Conservation (phyloP, 139 green algal genomes). For the Trebouxia sp. region DNA sequence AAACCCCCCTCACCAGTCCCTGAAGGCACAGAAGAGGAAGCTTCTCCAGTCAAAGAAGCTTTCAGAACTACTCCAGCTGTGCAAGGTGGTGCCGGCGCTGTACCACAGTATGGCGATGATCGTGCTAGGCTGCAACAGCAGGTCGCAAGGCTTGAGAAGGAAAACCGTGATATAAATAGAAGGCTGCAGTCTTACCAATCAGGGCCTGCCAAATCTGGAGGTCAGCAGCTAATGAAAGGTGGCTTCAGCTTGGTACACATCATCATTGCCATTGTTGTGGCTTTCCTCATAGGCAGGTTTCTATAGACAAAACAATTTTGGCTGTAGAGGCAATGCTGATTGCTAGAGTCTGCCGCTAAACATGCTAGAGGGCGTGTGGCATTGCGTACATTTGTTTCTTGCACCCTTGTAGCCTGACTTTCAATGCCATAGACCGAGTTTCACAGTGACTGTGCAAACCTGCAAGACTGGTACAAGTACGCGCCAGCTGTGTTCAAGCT, state of each 20-base stretch:
- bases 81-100: neutral
- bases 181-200: conserved; percentile 33
- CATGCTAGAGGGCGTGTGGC: too few species aligned
- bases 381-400: too few species aligned
- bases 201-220: neutral
- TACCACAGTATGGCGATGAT: conserved; percentile 24
- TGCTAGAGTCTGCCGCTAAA: too few species aligned
- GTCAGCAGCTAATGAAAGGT: neutral
- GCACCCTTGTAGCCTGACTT: too few species aligned
- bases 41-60: conserved; percentile 15
- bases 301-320: neutral
- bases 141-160: conserved; percentile 30
- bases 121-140: conserved; percentile 31
- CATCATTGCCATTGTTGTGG: conserved; percentile 5
- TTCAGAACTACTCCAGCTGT: neutral
- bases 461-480: too few species aligned
- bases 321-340: too few species aligned
- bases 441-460: too few species aligned
- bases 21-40: conserved; percentile 49
- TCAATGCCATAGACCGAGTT: too few species aligned
- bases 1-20: conserved; percentile 72
- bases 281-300: conserved; percentile 29
- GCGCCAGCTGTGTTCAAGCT: too few species aligned
- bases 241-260: conserved; percentile 22
- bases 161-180: conserved; percentile 47